Percentiles rank a stretch among this genome's conserved stretches.
Conservation (phyloP, 306 rosid genomes). For the Abrus precatorius region DNA sequence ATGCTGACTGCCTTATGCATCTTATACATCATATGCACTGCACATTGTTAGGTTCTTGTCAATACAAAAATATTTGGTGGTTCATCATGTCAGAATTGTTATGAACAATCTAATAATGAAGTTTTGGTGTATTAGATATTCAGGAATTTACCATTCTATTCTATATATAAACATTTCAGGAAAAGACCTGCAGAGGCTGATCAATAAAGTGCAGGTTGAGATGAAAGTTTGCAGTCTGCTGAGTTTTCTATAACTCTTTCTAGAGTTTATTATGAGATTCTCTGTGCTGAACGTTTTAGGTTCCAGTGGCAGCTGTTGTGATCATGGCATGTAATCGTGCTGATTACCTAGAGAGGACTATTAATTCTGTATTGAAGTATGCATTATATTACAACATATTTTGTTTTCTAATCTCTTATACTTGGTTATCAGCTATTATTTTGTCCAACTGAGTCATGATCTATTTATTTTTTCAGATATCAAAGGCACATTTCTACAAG, state of each 20-base stretch:
- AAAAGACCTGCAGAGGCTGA: conserved; percentile 71
- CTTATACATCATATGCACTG: conserved; percentile 2
- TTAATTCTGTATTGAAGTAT: conserved; percentile 82
- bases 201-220: conserved; percentile 77
- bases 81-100: conserved; percentile 32
- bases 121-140: conserved; percentile 33
- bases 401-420: conserved; percentile 21
- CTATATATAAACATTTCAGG: conserved; percentile 66
- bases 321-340: conserved; percentile 99
- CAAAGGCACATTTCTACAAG: conserved; percentile 78
- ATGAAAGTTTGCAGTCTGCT: conserved; percentile 43
- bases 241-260: conserved; percentile 41
- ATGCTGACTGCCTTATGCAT: background rate
- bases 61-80: conserved; percentile 9
- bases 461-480: conserved; percentile 64
- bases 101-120: conserved; percentile 35
- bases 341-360: conserved; percentile 91
- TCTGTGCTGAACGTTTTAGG: conserved; percentile 63
- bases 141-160: conserved; percentile 51
- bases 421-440: conserved; percentile 36
- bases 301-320: conserved; percentile 97
- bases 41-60: conserved; percentile 6
- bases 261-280: conserved; percentile 45
- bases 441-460: conserved; percentile 48
- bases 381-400: conserved; percentile 41